Base-by-base conservation (phyloP, 345 rosid genomes). In the Barbarea vulgaris region DNA sequence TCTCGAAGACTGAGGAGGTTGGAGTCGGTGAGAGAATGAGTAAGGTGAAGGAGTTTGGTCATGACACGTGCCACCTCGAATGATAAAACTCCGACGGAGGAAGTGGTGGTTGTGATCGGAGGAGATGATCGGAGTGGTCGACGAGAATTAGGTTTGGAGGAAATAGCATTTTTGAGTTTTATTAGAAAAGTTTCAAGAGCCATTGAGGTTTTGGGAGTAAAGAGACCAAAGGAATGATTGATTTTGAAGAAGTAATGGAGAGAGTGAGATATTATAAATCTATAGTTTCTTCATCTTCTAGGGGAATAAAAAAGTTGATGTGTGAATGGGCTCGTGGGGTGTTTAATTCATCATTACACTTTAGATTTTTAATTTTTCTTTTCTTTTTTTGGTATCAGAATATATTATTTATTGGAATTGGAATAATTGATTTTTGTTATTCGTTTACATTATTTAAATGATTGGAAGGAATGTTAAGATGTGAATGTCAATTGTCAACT, bases 101-200 rank as follows among this genome's bases (percentile, higher is more conserved):
- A 74, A 80, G 76, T 42, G 5, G 64, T 42, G 51, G 67, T 50
- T 39, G 27, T 53, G 69, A 7, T 28, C 59, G 74, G 74, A 53
- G 74, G 81, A 33, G 81, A 44, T 51, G 79, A 37, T 22, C 71
- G 63, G 77, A 63, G 4, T 4, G 22, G 74, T 24, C 80, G 65
- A 46, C 83, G 70, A 54, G 87, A 73, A 42, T 66, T 69, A 24
- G 84, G 87, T 13, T 92, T 81, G 53, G 81, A 80, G 55, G 93
- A 78, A n/a, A 90, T 81, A 7, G 88, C 86, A 13, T 87, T 52
- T 79, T 88, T 92, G 18, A 93, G 93, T 77, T 88, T 92, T 17
- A 87, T 36, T 4, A 95, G 74, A 84, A 89, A 89, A 50, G 97
- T 87, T 74, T 95, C 97, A 51, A 95, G 95, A 80, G 98, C 96